Percentiles rank a stretch among this genome's conserved stretches.
These are phyloP conservation scores for Fusarium phyllophilum DNA, from an alignment of 2,329 filamentous ascomycete genomes.

Conservation along the genomic window DNA sequence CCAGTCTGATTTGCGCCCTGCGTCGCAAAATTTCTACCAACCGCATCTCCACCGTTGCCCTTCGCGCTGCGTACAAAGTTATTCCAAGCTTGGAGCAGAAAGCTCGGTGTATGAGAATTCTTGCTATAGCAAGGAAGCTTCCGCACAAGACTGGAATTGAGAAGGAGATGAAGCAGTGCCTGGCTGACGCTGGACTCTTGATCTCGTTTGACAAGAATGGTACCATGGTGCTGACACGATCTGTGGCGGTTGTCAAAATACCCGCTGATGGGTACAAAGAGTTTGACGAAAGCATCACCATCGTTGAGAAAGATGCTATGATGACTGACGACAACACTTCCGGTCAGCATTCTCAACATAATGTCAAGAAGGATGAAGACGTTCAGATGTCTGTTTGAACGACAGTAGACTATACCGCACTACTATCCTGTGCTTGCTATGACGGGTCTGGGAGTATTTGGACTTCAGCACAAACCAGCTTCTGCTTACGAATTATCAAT, in stretches of 20 bases:
- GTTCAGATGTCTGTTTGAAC: not conserved
- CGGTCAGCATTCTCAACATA: not conserved
- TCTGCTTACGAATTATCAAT: not conserved
- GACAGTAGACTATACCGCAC: not conserved
- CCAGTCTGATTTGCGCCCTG: conserved; percentile 5
- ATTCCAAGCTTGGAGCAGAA: not conserved
- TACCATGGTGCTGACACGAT: not conserved
- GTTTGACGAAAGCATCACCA: not conserved
- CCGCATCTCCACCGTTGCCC: not conserved
- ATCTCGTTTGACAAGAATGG: not conserved
- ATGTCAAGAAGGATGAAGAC: not conserved
- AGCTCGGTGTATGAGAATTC: not conserved
- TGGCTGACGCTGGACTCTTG: not conserved
- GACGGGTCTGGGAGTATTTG: not conserved
- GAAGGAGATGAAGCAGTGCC: not conserved
- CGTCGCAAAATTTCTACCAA: not conserved
- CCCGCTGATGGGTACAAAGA: not conserved
- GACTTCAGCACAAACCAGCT: not conserved
- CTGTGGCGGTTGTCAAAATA: not conserved
- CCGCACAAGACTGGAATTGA: not conserved
- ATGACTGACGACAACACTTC: not conserved
- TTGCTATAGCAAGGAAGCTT: not conserved
- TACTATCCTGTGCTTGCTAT: not conserved
- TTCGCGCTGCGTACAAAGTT: conserved; percentile 11
- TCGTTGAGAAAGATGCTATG: not conserved